phyloP scores from a whole-genome alignment of 352 stramenopile genomes.

The Phytopythium chamaehyphon region DNA sequence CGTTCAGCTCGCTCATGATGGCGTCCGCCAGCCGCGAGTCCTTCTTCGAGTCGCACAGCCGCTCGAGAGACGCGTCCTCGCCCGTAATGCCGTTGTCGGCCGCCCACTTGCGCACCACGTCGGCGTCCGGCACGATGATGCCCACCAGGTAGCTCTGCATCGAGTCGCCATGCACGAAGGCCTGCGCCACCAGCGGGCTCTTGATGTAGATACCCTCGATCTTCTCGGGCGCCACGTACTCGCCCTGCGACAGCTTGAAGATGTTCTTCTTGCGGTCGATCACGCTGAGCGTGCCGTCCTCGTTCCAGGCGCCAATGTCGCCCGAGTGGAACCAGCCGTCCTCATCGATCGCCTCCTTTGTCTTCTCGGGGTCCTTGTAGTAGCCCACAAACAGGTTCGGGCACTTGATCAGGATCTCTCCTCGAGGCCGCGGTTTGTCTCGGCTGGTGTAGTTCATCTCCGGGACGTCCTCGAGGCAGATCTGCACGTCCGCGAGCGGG shows the following conservation, averaged over 20 bases:
- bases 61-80: constrained; percentile 19
- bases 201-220: constrained; percentile 93
- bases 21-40: constrained; percentile 30
- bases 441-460: constrained; percentile 93
- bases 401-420: constrained; percentile 59
- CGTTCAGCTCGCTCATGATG: constrained; percentile 77
- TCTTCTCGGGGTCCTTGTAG: constrained; percentile 92
- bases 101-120: constrained; percentile 77
- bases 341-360: constrained; percentile 81
- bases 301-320: constrained; percentile 94
- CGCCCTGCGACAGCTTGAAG: constrained; percentile 93
- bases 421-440: constrained; percentile 46
- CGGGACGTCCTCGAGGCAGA: constrained; percentile 91
- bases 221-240: constrained; percentile 97
- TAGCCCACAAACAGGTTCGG: constrained; percentile 87
- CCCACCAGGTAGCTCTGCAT: constrained; percentile 93
- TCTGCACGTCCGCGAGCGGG: constrained; percentile 72
- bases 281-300: constrained; percentile 89
- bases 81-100: constrained; percentile 16
- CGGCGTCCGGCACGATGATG: constrained; percentile 86
- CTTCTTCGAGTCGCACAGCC: constrained; percentile 10
- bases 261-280: constrained; percentile 93
- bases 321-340: constrained; percentile 95
- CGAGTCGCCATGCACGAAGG: constrained; percentile 97
- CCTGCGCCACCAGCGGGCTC: constrained; percentile 83